These are phyloP conservation scores for Aphanomyces euteiches DNA, from an alignment of 352 stramenopile species.

Conservation along the genomic window DNA sequence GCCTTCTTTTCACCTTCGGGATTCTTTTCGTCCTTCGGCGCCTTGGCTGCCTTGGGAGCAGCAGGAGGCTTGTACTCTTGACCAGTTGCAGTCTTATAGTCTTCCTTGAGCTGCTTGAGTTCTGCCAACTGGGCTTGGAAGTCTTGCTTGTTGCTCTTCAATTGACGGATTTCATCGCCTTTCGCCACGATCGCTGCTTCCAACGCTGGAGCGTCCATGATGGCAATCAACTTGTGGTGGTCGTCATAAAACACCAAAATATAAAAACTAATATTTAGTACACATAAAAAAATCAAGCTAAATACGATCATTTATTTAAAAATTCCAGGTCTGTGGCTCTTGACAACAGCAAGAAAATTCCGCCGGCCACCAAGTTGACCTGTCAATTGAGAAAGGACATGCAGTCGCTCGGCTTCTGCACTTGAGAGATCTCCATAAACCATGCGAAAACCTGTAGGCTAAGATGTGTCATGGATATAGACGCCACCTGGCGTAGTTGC, in stretches of 20 bases:
- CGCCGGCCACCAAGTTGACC: too few relatives aligned
- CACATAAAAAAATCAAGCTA: not conserved
- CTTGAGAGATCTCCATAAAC: too few relatives aligned
- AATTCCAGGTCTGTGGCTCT: too few relatives aligned
- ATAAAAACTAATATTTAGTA: constrained; percentile 7
- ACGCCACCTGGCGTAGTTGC: too few relatives aligned
- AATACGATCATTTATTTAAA: too few relatives aligned
- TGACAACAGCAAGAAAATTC: too few relatives aligned
- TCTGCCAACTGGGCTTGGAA: constrained; percentile 44
- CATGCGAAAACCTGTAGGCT: too few relatives aligned
- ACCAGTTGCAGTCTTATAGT: constrained; percentile 77
- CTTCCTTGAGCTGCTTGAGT: constrained; percentile 53
- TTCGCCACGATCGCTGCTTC: constrained; percentile 54
- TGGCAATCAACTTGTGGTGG: constrained; percentile 1
- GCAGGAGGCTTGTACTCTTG: constrained; percentile 58
- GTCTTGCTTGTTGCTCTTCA: constrained; percentile 73
- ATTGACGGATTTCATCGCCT: constrained; percentile 67
- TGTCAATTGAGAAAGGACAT: too few relatives aligned
- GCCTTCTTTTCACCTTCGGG: not conserved
- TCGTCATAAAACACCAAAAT: not conserved
- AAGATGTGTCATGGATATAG: too few relatives aligned
- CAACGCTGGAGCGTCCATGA: constrained; percentile 12
- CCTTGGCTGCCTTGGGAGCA: constrained; percentile 23
- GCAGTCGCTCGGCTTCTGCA: too few relatives aligned
- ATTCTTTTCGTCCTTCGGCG: constrained; percentile 29